These are phyloP conservation scores for Dactylellina cionopaga DNA, from an alignment of 2,329 filamentous ascomycete species.

Conservation along the genomic window DNA sequence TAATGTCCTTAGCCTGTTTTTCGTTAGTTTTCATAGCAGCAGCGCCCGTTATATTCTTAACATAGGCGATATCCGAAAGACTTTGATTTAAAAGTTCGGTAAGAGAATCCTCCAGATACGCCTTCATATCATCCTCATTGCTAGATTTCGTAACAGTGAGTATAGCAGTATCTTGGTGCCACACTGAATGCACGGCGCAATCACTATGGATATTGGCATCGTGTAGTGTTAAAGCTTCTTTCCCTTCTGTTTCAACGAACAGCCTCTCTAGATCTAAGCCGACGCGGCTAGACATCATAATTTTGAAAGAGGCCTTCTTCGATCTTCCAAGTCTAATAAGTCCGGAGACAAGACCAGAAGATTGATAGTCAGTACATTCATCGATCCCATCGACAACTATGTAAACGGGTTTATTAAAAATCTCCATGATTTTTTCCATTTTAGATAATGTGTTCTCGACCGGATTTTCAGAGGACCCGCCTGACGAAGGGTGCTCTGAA, in stretches of 20 bases:
- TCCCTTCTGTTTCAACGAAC: background rate
- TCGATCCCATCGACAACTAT: conserved; percentile 42
- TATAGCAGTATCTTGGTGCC: conserved; percentile 14
- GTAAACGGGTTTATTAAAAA: conserved; percentile 23
- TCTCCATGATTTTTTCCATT: conserved; percentile 4
- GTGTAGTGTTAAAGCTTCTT: too few relatives aligned
- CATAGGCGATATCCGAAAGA: too few relatives aligned
- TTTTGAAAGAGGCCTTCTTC: conserved; percentile 4
- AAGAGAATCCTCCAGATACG: conserved; percentile 25
- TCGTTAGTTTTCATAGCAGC: too few relatives aligned
- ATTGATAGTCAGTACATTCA: conserved; percentile 30
- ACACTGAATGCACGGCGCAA: conserved; percentile 4
- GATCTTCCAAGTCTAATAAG: conserved; percentile 26
- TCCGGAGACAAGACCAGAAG: background rate
- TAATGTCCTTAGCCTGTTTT: conserved; percentile 3
- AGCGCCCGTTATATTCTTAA: too few relatives aligned
- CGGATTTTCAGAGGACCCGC: too few relatives aligned
- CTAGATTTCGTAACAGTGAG: conserved; percentile 30
- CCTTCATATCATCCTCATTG: conserved; percentile 35
- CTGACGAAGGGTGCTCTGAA: too few relatives aligned
- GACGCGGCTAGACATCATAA: conserved; percentile 34
- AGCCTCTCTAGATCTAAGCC: conserved; percentile 3
- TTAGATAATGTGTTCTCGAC: background rate
- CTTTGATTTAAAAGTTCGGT: conserved; percentile 24
- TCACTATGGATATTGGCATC: too few relatives aligned